These are phyloP conservation scores for Calophaca sinica DNA, from an alignment of 306 rosid species.

Conservation along the genomic window DNA sequence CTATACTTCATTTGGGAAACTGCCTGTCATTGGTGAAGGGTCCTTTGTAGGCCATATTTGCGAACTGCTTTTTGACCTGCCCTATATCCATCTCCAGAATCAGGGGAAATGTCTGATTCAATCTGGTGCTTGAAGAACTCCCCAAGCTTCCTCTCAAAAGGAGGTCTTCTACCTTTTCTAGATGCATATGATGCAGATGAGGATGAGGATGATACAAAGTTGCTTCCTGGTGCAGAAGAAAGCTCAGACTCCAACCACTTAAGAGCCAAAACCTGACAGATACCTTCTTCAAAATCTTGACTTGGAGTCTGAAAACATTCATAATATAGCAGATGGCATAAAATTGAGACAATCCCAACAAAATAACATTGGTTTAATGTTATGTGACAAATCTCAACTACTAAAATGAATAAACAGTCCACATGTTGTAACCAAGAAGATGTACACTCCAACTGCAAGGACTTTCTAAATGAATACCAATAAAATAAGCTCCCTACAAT, in stretches of 20 bases:
- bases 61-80: conserved; percentile 89
- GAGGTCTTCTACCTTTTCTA: conserved; percentile 62
- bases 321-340: conserved; percentile 33
- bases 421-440: too few species aligned
- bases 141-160: conserved; percentile 85
- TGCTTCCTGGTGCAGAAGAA: conserved; percentile 62
- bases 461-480: too few species aligned
- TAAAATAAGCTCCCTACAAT: conserved; percentile 7
- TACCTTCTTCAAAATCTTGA: conserved; percentile 99
- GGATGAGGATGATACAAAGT: conserved; percentile 64
- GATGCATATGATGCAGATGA: conserved; percentile 58
- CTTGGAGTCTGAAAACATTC: conserved; percentile 88
- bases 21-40: conserved; percentile 92
- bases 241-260: conserved; percentile 93
- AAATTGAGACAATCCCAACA: conserved; percentile 16
- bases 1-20: conserved; percentile 73
- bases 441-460: too few species aligned
- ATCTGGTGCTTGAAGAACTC: conserved; percentile 95
- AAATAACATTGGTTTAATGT: conserved; percentile 28
- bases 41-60: conserved; percentile 78
- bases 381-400: conserved; percentile 24
- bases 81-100: conserved; percentile 93
- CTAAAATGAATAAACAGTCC: too few species aligned
- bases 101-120: conserved; percentile 92
- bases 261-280: conserved; percentile 97